phyloP scores from a whole-genome alignment of 2,329 filamentous ascomycete species.

The Sporothrix pseudoabietina region DNA sequence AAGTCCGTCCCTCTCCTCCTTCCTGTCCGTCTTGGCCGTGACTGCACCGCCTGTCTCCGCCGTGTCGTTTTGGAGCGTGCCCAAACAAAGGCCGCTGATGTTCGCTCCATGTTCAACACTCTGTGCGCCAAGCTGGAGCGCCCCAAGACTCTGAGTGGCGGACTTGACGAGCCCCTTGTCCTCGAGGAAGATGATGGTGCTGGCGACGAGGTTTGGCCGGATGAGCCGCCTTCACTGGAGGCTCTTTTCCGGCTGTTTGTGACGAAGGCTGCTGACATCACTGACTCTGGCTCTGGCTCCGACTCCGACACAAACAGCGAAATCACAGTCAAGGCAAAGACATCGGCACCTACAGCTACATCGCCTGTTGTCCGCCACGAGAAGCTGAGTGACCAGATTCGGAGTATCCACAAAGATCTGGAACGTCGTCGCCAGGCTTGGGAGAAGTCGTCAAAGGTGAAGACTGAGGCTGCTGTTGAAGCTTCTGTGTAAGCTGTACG shows the following conservation, averaged over 20 bases:
- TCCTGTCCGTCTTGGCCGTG: constrained; percentile 11
- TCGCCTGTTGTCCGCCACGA: not conserved
- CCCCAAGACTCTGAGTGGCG: too few relatives aligned
- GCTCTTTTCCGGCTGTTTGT: not conserved
- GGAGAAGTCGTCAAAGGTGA: not conserved
- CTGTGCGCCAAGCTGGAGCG: constrained; percentile 7
- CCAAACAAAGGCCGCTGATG: not conserved
- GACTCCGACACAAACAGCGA: not conserved
- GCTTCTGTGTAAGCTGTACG: not conserved
- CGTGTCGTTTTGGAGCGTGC: not conserved
- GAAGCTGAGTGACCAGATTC: constrained; percentile 30
- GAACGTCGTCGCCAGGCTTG: constrained; percentile 27
- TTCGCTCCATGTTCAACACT: not conserved
- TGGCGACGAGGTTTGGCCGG: constrained; percentile 20
- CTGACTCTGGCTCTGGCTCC: not conserved
- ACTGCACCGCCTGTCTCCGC: constrained; percentile 19
- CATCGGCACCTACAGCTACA: not conserved
- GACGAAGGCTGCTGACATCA: not conserved
- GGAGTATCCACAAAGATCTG: constrained; percentile 27
- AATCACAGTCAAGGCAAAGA: not conserved
- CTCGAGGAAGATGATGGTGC: not conserved
- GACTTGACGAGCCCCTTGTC: not conserved
- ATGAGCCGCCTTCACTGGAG: not conserved
- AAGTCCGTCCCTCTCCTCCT: constrained; percentile 13
- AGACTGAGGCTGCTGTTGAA: not conserved